phyloP scores from a whole-genome alignment of 768 basidiomycete genomes.

The Porpolomopsis calyptriformis region DNA sequence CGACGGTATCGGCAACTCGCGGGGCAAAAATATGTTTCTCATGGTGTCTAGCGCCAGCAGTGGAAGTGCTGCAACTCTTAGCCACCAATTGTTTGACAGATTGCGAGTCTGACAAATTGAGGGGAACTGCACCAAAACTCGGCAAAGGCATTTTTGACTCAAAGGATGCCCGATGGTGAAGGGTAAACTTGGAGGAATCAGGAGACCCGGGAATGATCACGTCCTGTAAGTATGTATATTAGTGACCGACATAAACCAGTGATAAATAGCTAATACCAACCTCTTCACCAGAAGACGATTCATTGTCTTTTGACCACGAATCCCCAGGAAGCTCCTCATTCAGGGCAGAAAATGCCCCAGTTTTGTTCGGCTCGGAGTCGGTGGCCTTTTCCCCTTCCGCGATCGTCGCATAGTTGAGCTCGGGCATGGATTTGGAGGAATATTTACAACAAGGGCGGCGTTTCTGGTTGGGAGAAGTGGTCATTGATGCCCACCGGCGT shows the following conservation, averaged over 20 bases:
- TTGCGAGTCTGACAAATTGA: slow-evolving; percentile 1
- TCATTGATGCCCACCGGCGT: slow-evolving; percentile 44
- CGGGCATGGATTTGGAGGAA: not conserved
- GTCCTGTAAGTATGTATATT: not conserved
- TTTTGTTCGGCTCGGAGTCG: not conserved
- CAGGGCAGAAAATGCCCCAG: not conserved
- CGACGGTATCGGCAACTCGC: slow-evolving; percentile 3
- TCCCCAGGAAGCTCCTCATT: slow-evolving; percentile 1
- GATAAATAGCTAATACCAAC: slow-evolving; percentile 9
- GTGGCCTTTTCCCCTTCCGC: not conserved
- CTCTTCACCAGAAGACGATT: slow-evolving; percentile 15
- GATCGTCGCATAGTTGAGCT: not conserved
- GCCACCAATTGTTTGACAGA: not conserved
- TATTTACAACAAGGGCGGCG: not conserved
- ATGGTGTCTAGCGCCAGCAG: not conserved
- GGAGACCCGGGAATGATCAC: slow-evolving; percentile 5
- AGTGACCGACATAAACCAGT: not conserved
- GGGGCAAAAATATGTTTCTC: not conserved
- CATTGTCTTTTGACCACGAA: slow-evolving; percentile 8
- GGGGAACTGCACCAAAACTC: slow-evolving; percentile 14
- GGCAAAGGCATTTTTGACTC: not conserved
- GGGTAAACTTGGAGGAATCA: slow-evolving; percentile 10
- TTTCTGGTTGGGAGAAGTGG: slow-evolving; percentile 18
- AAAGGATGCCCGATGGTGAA: slow-evolving; percentile 15
- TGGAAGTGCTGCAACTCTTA: not conserved